Evolutionary conservation across 164 flowering plant genomes (phyloP), one percentile per base, ranked within the genome.

Genomic region (Aristolochia californica): DNA sequence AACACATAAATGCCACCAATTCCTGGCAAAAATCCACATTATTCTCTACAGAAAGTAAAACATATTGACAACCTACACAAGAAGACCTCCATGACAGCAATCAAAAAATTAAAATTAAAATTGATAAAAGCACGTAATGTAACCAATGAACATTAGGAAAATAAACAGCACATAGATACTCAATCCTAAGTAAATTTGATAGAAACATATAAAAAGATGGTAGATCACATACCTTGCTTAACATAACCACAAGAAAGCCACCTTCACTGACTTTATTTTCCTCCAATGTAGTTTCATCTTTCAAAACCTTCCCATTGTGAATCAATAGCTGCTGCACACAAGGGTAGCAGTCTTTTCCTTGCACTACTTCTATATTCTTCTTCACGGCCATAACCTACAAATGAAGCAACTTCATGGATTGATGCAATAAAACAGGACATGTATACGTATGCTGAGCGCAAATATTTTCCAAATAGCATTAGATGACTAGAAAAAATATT

Each of bases 171-270:
- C n/a, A n/a, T n/a, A n/a, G n/a, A n/a, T n/a, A n/a, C n/a, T n/a
- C n/a, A n/a, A n/a, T n/a, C 7, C 4, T 7, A 34, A 8, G 7
- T 34, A 2, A 34, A 34, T 2, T 34, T 34, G 40, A 34, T 1
- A 34, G 40, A 49, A 12, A 20, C 53, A n/a, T n/a, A 49, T 21
- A 4, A 49, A n/a, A 21, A 22, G 13, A n/a, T 9, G 21, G 53
- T 25, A 34, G 25, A 14, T 11, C 43, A 55, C 20, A 40, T 77
- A 85, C 98, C 97, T 93, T 93, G 68, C 96, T 89, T 53, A 93
- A 91, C 99, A 93, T 93, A 66, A 89, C 99, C 72, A 93, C 99
- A 59, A 93, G 87, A 70, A 93, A 93, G 28, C 96, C 97, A 72
- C 89, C 91, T 69, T 93, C 97, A 59, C 90, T 67, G 47, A 93